phyloP scores from a whole-genome alignment of 192 early-diverging fungal genomes.

The Diversispora epigaea region DNA sequence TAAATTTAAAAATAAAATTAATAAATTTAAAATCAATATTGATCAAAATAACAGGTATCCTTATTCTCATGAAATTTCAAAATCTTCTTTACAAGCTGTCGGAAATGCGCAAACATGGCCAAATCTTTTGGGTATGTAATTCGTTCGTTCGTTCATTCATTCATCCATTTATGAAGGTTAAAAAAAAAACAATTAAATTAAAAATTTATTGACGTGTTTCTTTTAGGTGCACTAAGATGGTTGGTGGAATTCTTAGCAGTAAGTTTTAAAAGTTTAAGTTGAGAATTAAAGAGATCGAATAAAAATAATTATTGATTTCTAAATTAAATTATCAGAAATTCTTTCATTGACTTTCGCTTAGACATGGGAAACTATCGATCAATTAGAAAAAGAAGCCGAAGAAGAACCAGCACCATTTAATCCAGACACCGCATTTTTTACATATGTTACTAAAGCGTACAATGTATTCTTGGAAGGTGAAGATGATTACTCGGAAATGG shows the following conservation, averaged over 20 bases:
- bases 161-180: no score
- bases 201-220: conserved; percentile 54
- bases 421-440: conserved; percentile 68
- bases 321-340: conserved; percentile 33
- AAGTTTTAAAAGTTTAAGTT: conserved; percentile 53
- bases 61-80: conserved; percentile 55
- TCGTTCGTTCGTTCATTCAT: background rate
- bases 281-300: background rate
- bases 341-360: conserved; percentile 40
- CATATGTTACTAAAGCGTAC: conserved; percentile 67
- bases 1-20: background rate
- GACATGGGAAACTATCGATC: conserved; percentile 29
- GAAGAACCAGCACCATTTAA: background rate
- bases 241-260: conserved; percentile 66
- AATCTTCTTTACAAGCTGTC: conserved; percentile 66
- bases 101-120: conserved; percentile 58
- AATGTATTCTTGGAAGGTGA: conserved; percentile 61
- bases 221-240: conserved; percentile 73
- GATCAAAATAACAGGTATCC: conserved; percentile 2
- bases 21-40: background rate
- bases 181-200: conserved; percentile 35
- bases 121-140: conserved; percentile 54
- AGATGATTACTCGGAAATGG: conserved; percentile 64
- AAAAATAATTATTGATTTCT: conserved; percentile 35
- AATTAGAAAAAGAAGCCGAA: background rate